Conservation (phyloP, 371 early-diverging fungal genomes). For the Synchytrium microbalum region DNA sequence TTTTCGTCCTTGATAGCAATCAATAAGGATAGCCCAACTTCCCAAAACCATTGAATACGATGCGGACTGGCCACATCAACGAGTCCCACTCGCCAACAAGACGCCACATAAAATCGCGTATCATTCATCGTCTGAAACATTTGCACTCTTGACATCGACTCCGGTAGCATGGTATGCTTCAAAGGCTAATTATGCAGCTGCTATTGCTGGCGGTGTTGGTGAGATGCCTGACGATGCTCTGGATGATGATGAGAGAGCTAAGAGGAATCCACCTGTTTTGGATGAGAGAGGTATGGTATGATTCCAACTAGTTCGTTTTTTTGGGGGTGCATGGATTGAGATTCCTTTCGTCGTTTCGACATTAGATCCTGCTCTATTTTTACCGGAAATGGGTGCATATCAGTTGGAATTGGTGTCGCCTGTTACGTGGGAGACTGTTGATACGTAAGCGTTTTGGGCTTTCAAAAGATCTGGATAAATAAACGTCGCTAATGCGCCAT, state of each 20-base stretch:
- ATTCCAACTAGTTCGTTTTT: background rate
- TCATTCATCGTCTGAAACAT: constrained; percentile 73
- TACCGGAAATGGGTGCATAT: constrained; percentile 58
- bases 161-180: constrained; percentile 52
- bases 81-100: constrained; percentile 62
- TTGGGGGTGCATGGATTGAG: constrained; percentile 1
- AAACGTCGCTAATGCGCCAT: background rate
- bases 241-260: constrained; percentile 12
- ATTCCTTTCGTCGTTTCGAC: background rate
- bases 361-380: constrained; percentile 26
- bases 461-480: background rate
- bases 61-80: constrained; percentile 76
- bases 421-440: constrained; percentile 91
- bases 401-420: constrained; percentile 84
- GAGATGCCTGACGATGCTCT: constrained; percentile 23
- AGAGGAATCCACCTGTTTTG: constrained; percentile 6
- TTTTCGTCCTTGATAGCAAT: constrained; percentile 42
- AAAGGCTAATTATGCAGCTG: constrained; percentile 40
- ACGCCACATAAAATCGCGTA: constrained; percentile 71
- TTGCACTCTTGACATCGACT: constrained; percentile 65
- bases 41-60: constrained; percentile 70
- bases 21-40: constrained; percentile 61
- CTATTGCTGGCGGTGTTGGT: constrained; percentile 14
- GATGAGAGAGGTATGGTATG: constrained; percentile 23
- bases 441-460: constrained; percentile 43